Percentiles rank a stretch among this genome's conserved stretches.
These are phyloP conservation scores for Kalmusia sp. DNA, from an alignment of 2,329 filamentous ascomycete genomes.

Conservation along the genomic window DNA sequence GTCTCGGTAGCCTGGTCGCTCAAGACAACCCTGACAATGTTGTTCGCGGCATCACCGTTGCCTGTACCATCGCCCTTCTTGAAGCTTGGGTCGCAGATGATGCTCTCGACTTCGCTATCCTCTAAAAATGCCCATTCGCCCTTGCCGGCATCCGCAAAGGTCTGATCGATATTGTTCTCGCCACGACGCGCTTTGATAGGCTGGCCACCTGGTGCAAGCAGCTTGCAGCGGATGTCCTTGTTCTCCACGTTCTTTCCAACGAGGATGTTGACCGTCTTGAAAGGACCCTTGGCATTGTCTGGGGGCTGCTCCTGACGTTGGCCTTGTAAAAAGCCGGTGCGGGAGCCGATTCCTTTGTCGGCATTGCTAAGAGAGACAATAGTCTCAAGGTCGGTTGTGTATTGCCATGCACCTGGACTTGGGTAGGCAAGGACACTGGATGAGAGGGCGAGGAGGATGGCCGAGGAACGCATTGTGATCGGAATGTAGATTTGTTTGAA, in stretches of 20 bases:
- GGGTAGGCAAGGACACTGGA: slow-evolving; percentile 4
- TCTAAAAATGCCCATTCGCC: slow-evolving; percentile 6
- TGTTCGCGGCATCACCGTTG: not conserved
- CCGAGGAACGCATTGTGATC: not conserved
- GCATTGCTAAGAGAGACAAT: slow-evolving; percentile 7
- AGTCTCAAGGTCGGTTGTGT: slow-evolving; percentile 6
- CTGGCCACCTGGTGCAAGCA: not conserved
- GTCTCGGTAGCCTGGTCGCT: slow-evolving; percentile 4
- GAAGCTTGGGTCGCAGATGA: slow-evolving; percentile 3
- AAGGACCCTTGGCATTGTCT: slow-evolving; percentile 1
- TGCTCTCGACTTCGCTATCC: slow-evolving; percentile 6
- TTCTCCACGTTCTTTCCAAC: slow-evolving; percentile 11
- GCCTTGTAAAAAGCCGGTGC: not conserved
- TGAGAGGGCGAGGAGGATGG: slow-evolving; percentile 1
- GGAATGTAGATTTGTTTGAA: not conserved
- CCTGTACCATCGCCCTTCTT: slow-evolving; percentile 1
- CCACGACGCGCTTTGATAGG: slow-evolving; percentile 1
- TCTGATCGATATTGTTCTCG: slow-evolving; percentile 4
- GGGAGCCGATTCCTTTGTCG: slow-evolving; percentile 6
- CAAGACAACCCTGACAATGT: not conserved
- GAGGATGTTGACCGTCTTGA: slow-evolving; percentile 8
- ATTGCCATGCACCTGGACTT: slow-evolving; percentile 1
- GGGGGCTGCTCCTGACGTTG: slow-evolving; percentile 6
- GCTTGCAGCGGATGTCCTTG: slow-evolving; percentile 2
- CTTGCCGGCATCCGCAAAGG: not conserved